Evolutionary conservation across 768 basidiomycete genomes (phyloP).

Genomic region (Trametes coccinea): DNA sequence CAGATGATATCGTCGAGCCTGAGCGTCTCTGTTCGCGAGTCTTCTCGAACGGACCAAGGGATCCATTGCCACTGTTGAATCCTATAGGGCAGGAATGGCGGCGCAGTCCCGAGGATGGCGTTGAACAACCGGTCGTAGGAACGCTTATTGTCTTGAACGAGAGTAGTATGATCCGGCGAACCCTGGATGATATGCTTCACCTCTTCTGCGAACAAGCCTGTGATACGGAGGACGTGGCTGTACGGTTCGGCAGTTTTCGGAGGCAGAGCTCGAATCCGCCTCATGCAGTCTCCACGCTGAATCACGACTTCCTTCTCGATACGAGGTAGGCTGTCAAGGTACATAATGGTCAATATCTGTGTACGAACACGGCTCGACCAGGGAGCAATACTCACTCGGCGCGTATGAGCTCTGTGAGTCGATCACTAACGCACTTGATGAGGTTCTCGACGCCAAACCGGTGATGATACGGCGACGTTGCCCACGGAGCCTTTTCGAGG

Average conservation of each 20-base stretch:
- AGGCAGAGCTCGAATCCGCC: background rate
- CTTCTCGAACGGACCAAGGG: too few relatives aligned
- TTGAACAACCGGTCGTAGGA: slow-evolving; percentile 36
- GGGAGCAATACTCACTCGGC: background rate
- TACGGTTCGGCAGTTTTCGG: slow-evolving; percentile 17
- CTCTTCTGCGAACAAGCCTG: slow-evolving; percentile 8
- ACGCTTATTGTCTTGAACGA: slow-evolving; percentile 38
- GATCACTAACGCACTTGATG: slow-evolving; percentile 47
- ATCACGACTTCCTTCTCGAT: background rate
- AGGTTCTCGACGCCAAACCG: slow-evolving; percentile 60
- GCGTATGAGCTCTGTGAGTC: slow-evolving; percentile 40
- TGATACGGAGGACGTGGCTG: slow-evolving; percentile 10
- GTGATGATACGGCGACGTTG: slow-evolving; percentile 41
- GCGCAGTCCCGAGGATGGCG: slow-evolving; percentile 39
- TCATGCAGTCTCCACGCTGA: background rate
- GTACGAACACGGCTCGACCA: background rate
- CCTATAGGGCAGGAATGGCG: slow-evolving; percentile 47
- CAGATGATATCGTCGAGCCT: too few relatives aligned
- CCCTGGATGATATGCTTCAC: slow-evolving; percentile 12
- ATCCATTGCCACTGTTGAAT: too few relatives aligned
- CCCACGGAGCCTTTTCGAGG: slow-evolving; percentile 51
- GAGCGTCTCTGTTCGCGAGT: too few relatives aligned
- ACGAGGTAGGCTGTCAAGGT: background rate
- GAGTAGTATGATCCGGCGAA: slow-evolving; percentile 28
- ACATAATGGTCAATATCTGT: too few relatives aligned